phyloP scores from a whole-genome alignment of 2,329 filamentous ascomycete genomes.

The Phialemonium atrogriseum region DNA sequence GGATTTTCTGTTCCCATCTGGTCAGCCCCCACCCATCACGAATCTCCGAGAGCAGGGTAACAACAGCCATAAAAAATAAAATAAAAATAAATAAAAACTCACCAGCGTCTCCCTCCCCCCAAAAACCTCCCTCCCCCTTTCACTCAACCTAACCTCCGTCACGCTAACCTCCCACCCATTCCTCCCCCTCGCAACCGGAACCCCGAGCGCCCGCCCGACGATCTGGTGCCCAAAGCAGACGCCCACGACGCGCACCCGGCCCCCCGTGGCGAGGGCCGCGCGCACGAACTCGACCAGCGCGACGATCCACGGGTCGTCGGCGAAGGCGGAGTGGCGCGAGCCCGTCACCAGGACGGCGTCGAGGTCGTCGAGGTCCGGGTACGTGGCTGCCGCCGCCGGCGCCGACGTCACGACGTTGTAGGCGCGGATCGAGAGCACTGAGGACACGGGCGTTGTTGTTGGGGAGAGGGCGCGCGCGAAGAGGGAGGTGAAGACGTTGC shows the following conservation, averaged over 20 bases:
- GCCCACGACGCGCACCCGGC: constrained; percentile 64
- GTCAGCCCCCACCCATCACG: neutral
- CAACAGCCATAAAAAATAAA: no score
- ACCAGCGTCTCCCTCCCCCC: constrained; percentile 53
- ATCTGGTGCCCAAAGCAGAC: constrained; percentile 89
- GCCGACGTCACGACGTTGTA: constrained; percentile 62
- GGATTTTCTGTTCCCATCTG: constrained; percentile 45
- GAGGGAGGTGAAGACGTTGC: constrained; percentile 57
- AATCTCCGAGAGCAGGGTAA: no score
- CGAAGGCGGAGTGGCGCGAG: constrained; percentile 65
- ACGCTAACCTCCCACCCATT: constrained; percentile 79
- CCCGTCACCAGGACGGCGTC: constrained; percentile 82
- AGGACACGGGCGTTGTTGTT: constrained; percentile 28
- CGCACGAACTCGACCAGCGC: constrained; percentile 62
- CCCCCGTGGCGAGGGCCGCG: constrained; percentile 42
- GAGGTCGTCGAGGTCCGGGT: constrained; percentile 64
- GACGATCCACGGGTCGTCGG: constrained; percentile 66
- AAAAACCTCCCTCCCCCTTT: constrained; percentile 64
- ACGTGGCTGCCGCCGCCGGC: constrained; percentile 38
- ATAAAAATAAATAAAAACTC: constrained; percentile 10
- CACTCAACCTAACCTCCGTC: constrained; percentile 57
- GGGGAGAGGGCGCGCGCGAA: constrained; percentile 45
- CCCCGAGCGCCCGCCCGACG: constrained; percentile 62
- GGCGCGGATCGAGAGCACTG: constrained; percentile 48
- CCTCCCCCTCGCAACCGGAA: constrained; percentile 56